Conservation (phyloP, 805 yeast species). For the Yamadazyma sp. region DNA sequence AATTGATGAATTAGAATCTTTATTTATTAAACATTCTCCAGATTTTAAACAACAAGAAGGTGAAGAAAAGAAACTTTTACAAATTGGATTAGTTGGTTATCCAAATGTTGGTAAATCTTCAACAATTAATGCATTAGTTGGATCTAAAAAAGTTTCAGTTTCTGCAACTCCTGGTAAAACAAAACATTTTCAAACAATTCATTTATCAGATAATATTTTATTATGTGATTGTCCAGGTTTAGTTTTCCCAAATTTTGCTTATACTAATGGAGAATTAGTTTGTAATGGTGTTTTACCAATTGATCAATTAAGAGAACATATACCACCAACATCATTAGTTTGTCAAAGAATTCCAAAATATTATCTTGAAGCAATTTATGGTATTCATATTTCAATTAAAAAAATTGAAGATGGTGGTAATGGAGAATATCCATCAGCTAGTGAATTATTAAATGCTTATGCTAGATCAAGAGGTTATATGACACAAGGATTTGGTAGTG, state of each 20-base stretch:
- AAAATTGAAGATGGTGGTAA: conserved; percentile 84
- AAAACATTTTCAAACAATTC: conserved; percentile 96
- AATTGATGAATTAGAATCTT: conserved; percentile 79
- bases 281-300: conserved; percentile 99
- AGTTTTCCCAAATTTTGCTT: conserved; percentile 97
- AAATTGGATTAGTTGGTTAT: conserved; percentile 95
- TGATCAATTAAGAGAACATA: conserved; percentile 89
- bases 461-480: conserved; percentile 96
- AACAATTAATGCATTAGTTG: conserved; percentile 91
- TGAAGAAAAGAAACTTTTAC: conserved; percentile 58
- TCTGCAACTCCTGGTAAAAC: conserved; percentile 99
- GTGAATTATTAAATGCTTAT: conserved; percentile 84
- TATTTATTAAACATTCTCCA: conserved; percentile 81
- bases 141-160: conserved; percentile 96
- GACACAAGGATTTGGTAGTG: conserved; percentile 96
- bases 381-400: conserved; percentile 79
- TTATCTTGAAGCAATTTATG: conserved; percentile 87
- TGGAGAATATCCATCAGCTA: conserved; percentile 78
- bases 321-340: conserved; percentile 84
- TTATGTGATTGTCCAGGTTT: conserved; percentile 99
- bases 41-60: conserved; percentile 53
- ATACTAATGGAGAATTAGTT: conserved; percentile 92
- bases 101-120: conserved; percentile 98
- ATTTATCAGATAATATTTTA: conserved; percentile 74
- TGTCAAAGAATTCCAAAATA: conserved; percentile 86